A percentile compares a stretch with the other conserved stretches of the same genome.
These are phyloP conservation scores for Coemansia pectinata DNA, from an alignment of 192 early-diverging fungal genomes.

Conservation along the genomic window DNA sequence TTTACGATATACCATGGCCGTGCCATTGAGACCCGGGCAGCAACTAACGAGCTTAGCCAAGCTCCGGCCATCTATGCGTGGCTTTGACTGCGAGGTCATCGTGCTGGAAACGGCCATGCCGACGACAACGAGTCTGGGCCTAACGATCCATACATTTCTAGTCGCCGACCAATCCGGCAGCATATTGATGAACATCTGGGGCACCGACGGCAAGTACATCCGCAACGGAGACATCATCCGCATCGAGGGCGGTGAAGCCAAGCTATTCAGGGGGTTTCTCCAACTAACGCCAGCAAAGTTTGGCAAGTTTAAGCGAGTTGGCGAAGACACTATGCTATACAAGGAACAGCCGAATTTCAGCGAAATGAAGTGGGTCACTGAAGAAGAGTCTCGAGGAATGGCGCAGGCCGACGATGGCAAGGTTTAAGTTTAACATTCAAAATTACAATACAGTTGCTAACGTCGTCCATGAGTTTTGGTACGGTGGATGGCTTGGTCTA, in stretches of 20 bases:
- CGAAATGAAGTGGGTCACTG: slow-evolving; percentile 52
- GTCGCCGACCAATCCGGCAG: slow-evolving; percentile 63
- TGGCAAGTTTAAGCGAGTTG: slow-evolving; percentile 61
- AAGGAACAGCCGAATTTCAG: slow-evolving; percentile 53
- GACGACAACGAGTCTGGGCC: slow-evolving; percentile 53
- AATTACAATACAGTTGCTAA: neutral
- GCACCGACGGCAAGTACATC: slow-evolving; percentile 53
- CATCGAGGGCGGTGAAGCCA: slow-evolving; percentile 55
- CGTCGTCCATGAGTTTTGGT: neutral
- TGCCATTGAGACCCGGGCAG: slow-evolving; percentile 45
- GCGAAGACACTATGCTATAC: slow-evolving; percentile 57
- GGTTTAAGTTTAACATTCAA: too few relatives aligned
- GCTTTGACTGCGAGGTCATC: slow-evolving; percentile 66
- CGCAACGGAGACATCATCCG: slow-evolving; percentile 64
- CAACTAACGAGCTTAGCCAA: slow-evolving; percentile 51
- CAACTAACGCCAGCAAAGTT: slow-evolving; percentile 56
- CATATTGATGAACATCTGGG: slow-evolving; percentile 63
- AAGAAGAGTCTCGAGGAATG: slow-evolving; percentile 36
- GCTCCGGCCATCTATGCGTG: slow-evolving; percentile 60
- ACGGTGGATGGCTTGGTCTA: neutral
- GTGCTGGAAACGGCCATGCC: slow-evolving; percentile 62
- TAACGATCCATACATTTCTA: slow-evolving; percentile 60
- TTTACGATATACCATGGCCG: slow-evolving; percentile 11
- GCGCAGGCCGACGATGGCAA: neutral
- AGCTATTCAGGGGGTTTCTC: slow-evolving; percentile 58